Evolutionary conservation across 139 green algal species (phyloP), one percentile per base, ranked within the genome.

Genomic region (Micromonas pusilla): DNA sequence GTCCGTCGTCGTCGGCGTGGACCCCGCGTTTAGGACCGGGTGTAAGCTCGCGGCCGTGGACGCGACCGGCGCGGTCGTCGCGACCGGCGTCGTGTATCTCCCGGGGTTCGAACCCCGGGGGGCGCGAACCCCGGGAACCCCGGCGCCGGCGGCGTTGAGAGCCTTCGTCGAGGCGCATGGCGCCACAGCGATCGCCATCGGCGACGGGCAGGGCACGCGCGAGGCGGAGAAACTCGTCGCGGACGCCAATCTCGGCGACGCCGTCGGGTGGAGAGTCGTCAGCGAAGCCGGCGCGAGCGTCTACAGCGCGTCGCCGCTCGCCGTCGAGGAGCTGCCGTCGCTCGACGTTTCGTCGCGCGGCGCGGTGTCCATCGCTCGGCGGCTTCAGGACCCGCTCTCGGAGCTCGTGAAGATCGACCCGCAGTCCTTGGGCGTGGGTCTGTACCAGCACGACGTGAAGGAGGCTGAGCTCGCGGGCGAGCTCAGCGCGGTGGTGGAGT

Each of bases 331-430:
- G 75, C 66, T 85, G 13, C 80, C 83, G 1, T 57, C 73, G 0
- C 20, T 85, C 62, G 78, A 85, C 68, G 83, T 85, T 5, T 78
- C 80, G 4, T 62, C 85, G 3, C 71, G 83, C 34, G 83, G 83
- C 45, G 80, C 83, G 13, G 79, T 84, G 25, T 82, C 70, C 63
- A 88, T 88, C 65, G 83, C 80, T 0, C 71, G 79, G 2, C 68
- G 83, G 20, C 71, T 85, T 34, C 80, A 85, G 72, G 83, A 88
- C 70, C 83, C 83, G 20, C 33, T 88, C 52, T 68, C 80, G 25
- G 83, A 88, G 63, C 75, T 85, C 28, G 83, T 88, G 52, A 88
- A 88, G 36, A 78, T 88, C 30, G 80, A 85, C 36, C 80, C 80
- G 23, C 30, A 64, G 19, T 34, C 33, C 33, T 54, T 88, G 38